phyloP scores from a whole-genome alignment of 179 eudicot species.

The Heliamphora ciliata region DNA sequence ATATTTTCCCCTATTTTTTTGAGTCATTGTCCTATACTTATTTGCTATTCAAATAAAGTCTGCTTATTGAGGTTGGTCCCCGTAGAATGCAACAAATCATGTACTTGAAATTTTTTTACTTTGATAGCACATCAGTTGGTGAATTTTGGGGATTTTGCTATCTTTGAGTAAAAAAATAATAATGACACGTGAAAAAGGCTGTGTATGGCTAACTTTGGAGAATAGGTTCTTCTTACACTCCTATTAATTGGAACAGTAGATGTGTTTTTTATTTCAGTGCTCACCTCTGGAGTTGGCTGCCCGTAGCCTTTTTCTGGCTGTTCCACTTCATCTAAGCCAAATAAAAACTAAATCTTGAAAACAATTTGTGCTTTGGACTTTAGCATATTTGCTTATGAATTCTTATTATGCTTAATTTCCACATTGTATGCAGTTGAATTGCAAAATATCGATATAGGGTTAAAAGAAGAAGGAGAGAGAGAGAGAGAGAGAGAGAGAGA shows the following conservation, averaged over 20 bases:
- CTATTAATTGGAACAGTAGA: neutral
- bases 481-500: too few species aligned
- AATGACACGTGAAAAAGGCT: neutral
- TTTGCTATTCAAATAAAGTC: neutral
- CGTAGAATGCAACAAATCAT: neutral
- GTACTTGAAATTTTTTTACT: neutral
- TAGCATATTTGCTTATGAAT: too few species aligned
- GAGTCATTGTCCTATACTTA: neutral
- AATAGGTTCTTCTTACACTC: neutral
- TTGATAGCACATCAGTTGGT: neutral
- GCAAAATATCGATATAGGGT: too few species aligned
- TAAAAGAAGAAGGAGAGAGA: too few species aligned
- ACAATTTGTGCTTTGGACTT: neutral
- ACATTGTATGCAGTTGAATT: too few species aligned
- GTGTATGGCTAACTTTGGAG: neutral
- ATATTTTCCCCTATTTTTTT: neutral
- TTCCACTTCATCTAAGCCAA: neutral
- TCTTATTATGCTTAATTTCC: too few species aligned
- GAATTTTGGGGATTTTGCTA: neutral
- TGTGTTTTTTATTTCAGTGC: neutral
- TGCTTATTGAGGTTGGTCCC: neutral
- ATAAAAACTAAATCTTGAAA: neutral
- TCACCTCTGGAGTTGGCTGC: neutral
- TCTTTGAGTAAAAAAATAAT: neutral
- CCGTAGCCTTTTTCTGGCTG: conserved; percentile 1